Evolutionary conservation across 345 rosid species (phyloP), one percentile per base, ranked within the genome.

Genomic region (Linum lewisii): DNA sequence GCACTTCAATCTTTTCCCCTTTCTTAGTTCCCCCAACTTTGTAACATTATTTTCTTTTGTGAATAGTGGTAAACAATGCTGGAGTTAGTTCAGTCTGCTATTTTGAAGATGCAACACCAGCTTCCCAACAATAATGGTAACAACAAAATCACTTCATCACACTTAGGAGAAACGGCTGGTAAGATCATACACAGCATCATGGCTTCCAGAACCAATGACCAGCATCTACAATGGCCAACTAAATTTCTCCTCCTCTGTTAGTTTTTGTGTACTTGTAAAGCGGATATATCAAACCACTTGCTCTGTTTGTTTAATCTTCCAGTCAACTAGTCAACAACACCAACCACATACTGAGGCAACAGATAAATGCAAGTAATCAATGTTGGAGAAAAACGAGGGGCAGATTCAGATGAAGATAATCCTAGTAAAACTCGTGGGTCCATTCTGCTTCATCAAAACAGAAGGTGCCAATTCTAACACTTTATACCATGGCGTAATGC

Each of bases 21-120:
- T n/a, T n/a, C n/a, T n/a, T n/a, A n/a, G n/a, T n/a, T n/a, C n/a
- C n/a, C n/a, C n/a, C n/a, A n/a, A n/a, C n/a, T n/a, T n/a, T n/a
- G n/a, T n/a, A n/a, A n/a, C n/a, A n/a, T n/a, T n/a, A n/a, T n/a
- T n/a, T n/a, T n/a, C n/a, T n/a, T n/a, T n/a, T n/a, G 64, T 66
- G 70, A 64, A 69, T 69, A 63, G 63, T 69, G 11, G 64, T 69
- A 13, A 63, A 69, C 21, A 69, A 69, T 42, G 68, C 72, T n/a
- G 61, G 72, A 16, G 51, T 58, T 2, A 6, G 6, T 29, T 2
- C 51, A 3, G 26, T 24, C 11, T 10, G 34, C 16, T 18, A 19
- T 22, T 18, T 66, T 4, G 64, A 66, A 66, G 69, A 58, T 54
- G 19, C 5, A 6, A 14, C 51, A 21, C 62, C 52, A 44, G 2